Evolutionary conservation across 305 asterid species (phyloP), one percentile per base, ranked within the genome.

Genomic region (Stenogyne calaminthoides): DNA sequence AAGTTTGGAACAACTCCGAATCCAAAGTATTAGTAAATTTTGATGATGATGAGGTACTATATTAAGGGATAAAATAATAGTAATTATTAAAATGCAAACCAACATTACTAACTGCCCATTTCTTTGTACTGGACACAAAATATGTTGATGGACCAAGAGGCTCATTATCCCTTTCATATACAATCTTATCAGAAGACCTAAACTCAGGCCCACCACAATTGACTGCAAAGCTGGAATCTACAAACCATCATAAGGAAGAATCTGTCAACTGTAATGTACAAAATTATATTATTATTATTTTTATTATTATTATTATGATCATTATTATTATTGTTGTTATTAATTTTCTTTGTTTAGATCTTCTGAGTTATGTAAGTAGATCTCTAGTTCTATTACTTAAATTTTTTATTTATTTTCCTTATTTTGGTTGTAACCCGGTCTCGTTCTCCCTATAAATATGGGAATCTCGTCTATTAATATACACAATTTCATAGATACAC

Each of bases 21-120:
- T 93, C 87, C 66, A 80, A 15, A 57, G 96, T 87, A 70, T 87
- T 88, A 15, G 88, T 75, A 69, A 81, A 83, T 44, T 76, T 87
- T 7, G 88, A 79, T 9, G 75, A 39, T 34, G 88, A 66, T 46
- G 19, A 3, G 71, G 52, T 57, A 12, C 0, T 78, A 37, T 81
- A 86, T 55, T 8, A 15, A 7, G 87, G 85, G 32, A 27, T 27
- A 27, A 27, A 27, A 27, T 27, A 27, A 27, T 27, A 27, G 32
- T 2, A 27, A 77, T 62, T 82, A 25, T 58, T 87, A 72, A 66
- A 6, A 68, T 84, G 70, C 66, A 87, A 66, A 62, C 97, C 98
- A 52, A 56, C 88, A 77, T 91, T 93, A 81, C 98, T 91, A 67
- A 91, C 93, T 52, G 89, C 98, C 96, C 98, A 91, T 83, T 89